Conservation (phyloP, 2,329 filamentous ascomycete genomes). For the Canariomyces notabilis region DNA sequence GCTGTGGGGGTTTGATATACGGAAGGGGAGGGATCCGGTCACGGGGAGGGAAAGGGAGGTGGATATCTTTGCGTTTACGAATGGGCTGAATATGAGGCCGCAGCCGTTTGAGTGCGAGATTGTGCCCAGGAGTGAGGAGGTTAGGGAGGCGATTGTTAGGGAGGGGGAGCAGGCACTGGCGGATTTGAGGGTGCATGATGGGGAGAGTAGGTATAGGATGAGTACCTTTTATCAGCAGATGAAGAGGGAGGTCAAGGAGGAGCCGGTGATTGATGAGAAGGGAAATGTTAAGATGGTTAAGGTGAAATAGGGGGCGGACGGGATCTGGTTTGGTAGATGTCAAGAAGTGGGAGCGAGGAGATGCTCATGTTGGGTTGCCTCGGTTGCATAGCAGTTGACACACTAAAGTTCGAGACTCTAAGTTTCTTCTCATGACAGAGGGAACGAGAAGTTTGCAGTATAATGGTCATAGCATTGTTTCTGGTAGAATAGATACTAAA, state of each 20-base stretch:
- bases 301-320: conserved; percentile 13
- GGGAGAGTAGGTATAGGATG: conserved; percentile 54
- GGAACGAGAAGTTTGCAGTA: no score
- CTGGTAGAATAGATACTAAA: no score
- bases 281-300: conserved; percentile 26
- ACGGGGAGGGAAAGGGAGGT: conserved; percentile 45
- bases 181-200: conserved; percentile 47
- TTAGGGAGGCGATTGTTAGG: conserved; percentile 44
- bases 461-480: no score
- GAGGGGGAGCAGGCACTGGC: conserved; percentile 49
- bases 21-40: conserved; percentile 32
- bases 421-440: no score
- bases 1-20: conserved; percentile 53
- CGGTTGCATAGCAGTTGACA: no score
- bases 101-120: conserved; percentile 51
- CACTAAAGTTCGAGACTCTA: no score
- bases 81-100: conserved; percentile 55
- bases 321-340: no score
- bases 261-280: conserved; percentile 27
- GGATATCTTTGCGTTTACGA: conserved; percentile 50
- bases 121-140: conserved; percentile 43
- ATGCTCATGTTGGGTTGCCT: no score
- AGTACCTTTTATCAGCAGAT: conserved; percentile 43
- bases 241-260: conserved; percentile 24
- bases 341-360: no score